These are phyloP conservation scores for Lotus japonicus DNA, from an alignment of 306 rosid genomes.

Conservation along the genomic window DNA sequence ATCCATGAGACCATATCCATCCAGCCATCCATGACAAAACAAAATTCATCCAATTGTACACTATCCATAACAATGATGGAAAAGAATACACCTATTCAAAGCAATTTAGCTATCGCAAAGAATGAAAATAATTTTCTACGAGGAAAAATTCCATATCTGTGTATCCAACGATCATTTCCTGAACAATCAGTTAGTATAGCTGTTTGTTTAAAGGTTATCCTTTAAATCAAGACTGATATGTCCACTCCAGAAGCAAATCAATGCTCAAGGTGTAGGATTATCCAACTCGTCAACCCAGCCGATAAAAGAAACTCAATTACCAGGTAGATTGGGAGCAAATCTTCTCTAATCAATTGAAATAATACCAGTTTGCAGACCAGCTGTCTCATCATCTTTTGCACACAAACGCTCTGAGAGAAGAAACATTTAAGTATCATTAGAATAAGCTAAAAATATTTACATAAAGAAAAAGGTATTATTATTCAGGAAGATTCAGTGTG, in stretches of 20 bases:
- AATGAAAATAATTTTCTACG: slow-evolving; percentile 21
- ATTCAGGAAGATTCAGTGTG: background rate
- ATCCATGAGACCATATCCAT: too few relatives aligned
- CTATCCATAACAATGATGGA: slow-evolving; percentile 12
- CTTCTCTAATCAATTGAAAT: slow-evolving; percentile 3
- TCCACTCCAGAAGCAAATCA: slow-evolving; percentile 12
- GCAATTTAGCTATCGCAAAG: background rate
- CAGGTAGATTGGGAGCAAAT: background rate
- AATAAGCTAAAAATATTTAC: background rate
- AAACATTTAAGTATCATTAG: slow-evolving; percentile 12
- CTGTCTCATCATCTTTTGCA: slow-evolving; percentile 49
- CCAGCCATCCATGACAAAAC: too few relatives aligned
- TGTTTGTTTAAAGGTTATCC: slow-evolving; percentile 2
- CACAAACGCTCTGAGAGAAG: slow-evolving; percentile 71
- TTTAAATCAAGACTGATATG: background rate
- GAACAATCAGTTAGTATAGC: slow-evolving; percentile 24
- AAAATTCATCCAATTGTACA: slow-evolving; percentile 18
- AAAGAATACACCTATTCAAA: slow-evolving; percentile 28
- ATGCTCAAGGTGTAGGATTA: background rate
- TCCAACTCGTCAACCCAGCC: background rate
- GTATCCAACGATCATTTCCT: slow-evolving; percentile 11
- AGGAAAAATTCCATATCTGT: slow-evolving; percentile 7
- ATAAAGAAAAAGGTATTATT: background rate
- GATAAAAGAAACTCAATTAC: background rate
- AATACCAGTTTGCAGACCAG: background rate